phyloP scores from a whole-genome alignment of 2,329 filamentous ascomycete species.

The Hypomyces perniciosus region DNA sequence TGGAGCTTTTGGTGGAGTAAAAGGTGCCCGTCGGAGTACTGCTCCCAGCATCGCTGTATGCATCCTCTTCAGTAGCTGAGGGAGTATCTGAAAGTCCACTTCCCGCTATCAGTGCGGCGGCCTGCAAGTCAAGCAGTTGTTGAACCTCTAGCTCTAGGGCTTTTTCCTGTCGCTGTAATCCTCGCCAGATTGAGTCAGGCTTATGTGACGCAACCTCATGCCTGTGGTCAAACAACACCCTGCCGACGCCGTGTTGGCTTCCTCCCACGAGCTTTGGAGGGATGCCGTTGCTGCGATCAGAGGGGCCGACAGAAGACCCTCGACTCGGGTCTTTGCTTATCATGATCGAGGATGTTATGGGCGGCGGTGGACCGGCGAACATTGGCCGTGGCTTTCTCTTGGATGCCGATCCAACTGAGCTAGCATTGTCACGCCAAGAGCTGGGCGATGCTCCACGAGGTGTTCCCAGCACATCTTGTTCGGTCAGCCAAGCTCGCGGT shows the following conservation, averaged over 20 bases:
- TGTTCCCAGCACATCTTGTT: conserved; percentile 10
- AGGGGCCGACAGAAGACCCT: conserved; percentile 1
- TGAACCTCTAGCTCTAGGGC: conserved; percentile 43
- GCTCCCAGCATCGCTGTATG: conserved; percentile 32
- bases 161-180: conserved; percentile 40
- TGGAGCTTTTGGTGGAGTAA: conserved; percentile 34
- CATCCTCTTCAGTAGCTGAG: conserved; percentile 20
- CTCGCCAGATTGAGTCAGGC: conserved; percentile 42
- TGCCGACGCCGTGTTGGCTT: conserved; percentile 18
- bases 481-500: conserved; percentile 18
- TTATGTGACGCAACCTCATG: conserved; percentile 23
- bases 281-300: conserved; percentile 1
- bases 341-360: conserved; percentile 40
- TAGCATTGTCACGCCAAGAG: conserved; percentile 21
- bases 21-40: conserved; percentile 36
- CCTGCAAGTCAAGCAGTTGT: conserved; percentile 43
- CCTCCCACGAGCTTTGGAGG: conserved; percentile 5
- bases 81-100: conserved; percentile 22
- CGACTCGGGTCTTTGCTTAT: conserved; percentile 17
- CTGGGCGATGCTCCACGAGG: conserved; percentile 12
- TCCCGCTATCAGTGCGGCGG: conserved; percentile 36
- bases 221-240: conserved; percentile 34
- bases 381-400: conserved; percentile 29
- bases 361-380: conserved; percentile 46
- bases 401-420: conserved; percentile 26